These are phyloP conservation scores for Chalaropsis ovoidea DNA, from an alignment of 2,329 filamentous ascomycete species.

Conservation along the genomic window DNA sequence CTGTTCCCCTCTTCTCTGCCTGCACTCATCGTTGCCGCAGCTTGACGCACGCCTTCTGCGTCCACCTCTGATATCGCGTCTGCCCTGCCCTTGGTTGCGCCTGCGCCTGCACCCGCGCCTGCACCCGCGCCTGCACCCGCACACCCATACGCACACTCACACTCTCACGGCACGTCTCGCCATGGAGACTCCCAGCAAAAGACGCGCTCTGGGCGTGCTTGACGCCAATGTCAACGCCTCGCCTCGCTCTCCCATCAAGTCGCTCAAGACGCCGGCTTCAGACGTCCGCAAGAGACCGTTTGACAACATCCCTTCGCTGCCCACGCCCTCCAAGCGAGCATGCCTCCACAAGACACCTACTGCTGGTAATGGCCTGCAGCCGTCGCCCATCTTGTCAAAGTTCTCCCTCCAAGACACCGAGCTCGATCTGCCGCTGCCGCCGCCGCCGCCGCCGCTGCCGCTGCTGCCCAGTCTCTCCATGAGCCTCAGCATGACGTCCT, in stretches of 20 bases:
- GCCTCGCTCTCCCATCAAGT: slow-evolving; percentile 22
- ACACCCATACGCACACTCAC: background rate
- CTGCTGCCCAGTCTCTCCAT: background rate
- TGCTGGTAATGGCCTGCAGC: slow-evolving; percentile 15
- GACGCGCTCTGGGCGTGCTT: slow-evolving; percentile 25
- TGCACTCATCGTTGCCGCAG: too few relatives aligned
- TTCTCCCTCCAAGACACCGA: slow-evolving; percentile 13
- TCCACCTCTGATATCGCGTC: background rate
- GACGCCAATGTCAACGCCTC: slow-evolving; percentile 25
- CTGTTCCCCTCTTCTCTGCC: too few relatives aligned
- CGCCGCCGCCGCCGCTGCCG: background rate
- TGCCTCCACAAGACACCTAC: background rate
- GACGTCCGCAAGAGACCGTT: slow-evolving; percentile 16
- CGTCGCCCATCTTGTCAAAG: slow-evolving; percentile 19
- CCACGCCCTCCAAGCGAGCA: slow-evolving; percentile 17
- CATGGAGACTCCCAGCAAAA: slow-evolving; percentile 24
- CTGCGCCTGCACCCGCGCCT: background rate
- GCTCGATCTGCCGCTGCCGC: background rate
- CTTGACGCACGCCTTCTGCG: background rate
- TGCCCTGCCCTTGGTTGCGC: background rate
- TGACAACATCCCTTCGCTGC: slow-evolving; percentile 17
- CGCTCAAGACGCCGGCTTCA: slow-evolving; percentile 17
- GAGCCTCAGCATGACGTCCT: slow-evolving; percentile 15
- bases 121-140: background rate
- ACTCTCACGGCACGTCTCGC: background rate